Evolutionary conservation across 371 early-diverging fungal species (phyloP).

Genomic region (Smittium culicis): DNA sequence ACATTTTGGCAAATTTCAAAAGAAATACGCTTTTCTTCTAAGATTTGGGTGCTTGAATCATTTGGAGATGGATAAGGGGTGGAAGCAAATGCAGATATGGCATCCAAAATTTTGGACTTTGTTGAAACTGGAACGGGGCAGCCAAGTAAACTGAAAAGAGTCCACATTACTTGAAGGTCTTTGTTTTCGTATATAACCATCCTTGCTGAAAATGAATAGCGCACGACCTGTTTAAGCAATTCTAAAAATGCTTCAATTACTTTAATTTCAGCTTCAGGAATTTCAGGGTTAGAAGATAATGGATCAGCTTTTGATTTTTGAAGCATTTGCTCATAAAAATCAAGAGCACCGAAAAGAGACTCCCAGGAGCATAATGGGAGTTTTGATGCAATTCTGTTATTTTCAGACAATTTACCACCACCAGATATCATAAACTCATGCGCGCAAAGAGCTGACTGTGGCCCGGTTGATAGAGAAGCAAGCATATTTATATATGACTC

Average conservation of each 20-base stretch:
- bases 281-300: conserved; percentile 24
- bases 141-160: conserved; percentile 55
- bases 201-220: conserved; percentile 45
- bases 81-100: conserved; percentile 55
- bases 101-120: conserved; percentile 58
- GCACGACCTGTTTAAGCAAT: conserved; percentile 44
- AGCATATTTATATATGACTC: conserved; percentile 56
- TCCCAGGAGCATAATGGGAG: conserved; percentile 45
- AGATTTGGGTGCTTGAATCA: not conserved
- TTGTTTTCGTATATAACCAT: conserved; percentile 42
- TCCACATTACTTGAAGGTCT: conserved; percentile 40
- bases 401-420: conserved; percentile 18
- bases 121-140: conserved; percentile 48
- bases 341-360: conserved; percentile 40
- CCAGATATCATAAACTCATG: conserved; percentile 41
- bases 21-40: conserved; percentile 9
- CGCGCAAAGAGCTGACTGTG: conserved; percentile 40
- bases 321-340: conserved; percentile 34
- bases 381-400: conserved; percentile 19
- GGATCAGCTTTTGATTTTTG: conserved; percentile 20
- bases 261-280: conserved; percentile 43
- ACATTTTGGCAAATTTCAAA: conserved; percentile 41
- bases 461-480: conserved; percentile 54
- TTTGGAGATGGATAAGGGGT: not conserved
- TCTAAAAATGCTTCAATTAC: conserved; percentile 50